Base-by-base conservation (phyloP, 768 basidiomycete species). In the Termitomyces sp. region DNA sequence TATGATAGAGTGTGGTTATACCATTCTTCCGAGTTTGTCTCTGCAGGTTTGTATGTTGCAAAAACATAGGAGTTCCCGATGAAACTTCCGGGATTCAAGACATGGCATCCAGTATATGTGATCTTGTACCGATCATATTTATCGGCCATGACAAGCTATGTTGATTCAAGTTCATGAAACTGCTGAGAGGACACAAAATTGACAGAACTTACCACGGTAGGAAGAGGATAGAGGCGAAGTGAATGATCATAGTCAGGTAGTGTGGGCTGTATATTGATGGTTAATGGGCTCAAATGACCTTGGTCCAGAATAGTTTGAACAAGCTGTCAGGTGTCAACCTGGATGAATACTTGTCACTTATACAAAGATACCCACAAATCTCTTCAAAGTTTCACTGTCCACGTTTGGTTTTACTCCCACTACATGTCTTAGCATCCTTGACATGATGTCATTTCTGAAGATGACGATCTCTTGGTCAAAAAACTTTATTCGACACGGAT, bases 241-340 rank as follows among this genome's bases (percentile, higher is more conserved):
- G 93, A 75, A 66, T 98, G 95, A 67, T 98, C 96, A 68, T 85
- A 91, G 65, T 97, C 96, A 56, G 92, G 82, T 10, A 95, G 71
- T 1, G 87, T 87, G 1, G 97, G 93, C 64, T 96, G 91, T 35
- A 96, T 85, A 53, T 87, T 82, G 30, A 84, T 77, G 0, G 94
- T 86, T 28, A 98, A 72, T 0, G 97, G 97, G 14, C 84, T 84
- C n/a, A 99, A 80, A 73, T 98, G 95, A 38, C 88, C 86, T 71
- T 99, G 97, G 67, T 99, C 97, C 37, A 98, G 74, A 40, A 99
- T 85, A 0, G 95, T 89, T 73, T 97, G 94, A n/a, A 97, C 95
- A 54, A 97, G 82, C 95, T 98, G 62, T 17, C 30, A 1, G 33
- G 7, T 37, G 48, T 54, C 12, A 62, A 33, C 9, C 9, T 6